Percentiles rank a stretch among this genome's conserved stretches.
phyloP scores from a whole-genome alignment of 2,329 filamentous ascomycete genomes.

The Venturia pyrina region DNA sequence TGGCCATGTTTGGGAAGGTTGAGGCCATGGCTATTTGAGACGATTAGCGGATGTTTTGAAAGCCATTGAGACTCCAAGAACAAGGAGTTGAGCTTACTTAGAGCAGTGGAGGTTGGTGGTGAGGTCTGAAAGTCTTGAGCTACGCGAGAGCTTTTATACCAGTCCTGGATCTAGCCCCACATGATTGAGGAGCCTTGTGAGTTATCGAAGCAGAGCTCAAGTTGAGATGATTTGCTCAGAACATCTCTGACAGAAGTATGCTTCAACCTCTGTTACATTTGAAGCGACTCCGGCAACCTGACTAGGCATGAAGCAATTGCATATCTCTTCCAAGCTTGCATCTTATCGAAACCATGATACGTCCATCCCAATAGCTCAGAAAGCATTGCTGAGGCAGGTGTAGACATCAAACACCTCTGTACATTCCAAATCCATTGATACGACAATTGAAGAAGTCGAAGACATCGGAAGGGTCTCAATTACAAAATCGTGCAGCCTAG shows the following conservation, averaged over 20 bases:
- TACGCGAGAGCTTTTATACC: not conserved
- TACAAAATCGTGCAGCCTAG: not conserved
- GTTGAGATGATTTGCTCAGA: not conserved
- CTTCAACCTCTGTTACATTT: not conserved
- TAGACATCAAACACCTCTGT: not conserved
- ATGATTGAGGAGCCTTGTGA: not conserved
- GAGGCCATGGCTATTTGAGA: not conserved
- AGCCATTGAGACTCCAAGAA: not conserved
- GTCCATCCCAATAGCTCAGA: not conserved
- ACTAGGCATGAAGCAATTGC: not conserved
- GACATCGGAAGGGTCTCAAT: not conserved
- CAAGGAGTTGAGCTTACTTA: not conserved
- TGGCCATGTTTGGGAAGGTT: not conserved
- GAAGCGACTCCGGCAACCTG: not conserved
- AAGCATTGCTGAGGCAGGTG: not conserved
- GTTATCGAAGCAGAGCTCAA: not conserved
- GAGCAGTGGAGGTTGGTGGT: not conserved
- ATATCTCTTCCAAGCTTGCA: not conserved
- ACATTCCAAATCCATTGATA: not conserved
- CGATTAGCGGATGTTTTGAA: not conserved
- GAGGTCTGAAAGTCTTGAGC: not conserved
- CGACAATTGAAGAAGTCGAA: not conserved
- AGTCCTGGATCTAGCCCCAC: not conserved
- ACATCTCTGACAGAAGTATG: not conserved
- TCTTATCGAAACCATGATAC: not conserved